phyloP scores from a whole-genome alignment of 495 filamentous ascomycete species.

The Penicillium crystallinum region DNA sequence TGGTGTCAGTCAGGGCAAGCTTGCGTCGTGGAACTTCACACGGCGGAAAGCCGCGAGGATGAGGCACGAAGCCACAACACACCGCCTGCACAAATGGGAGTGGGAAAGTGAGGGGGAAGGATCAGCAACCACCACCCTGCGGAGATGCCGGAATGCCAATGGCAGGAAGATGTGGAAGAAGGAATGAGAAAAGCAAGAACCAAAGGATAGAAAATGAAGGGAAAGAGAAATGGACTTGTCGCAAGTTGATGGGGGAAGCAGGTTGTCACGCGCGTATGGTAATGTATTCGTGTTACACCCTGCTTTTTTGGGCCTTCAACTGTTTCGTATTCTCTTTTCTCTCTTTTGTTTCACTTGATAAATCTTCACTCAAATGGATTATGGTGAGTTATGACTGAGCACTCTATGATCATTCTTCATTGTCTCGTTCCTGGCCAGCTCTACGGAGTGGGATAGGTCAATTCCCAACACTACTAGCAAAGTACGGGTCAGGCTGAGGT shows the following conservation, averaged over 20 bases:
- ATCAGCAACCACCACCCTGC: constrained; percentile 1
- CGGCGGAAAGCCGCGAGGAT: constrained; percentile 34
- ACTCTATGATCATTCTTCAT: too few species aligned
- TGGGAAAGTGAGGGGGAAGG: constrained; percentile 6
- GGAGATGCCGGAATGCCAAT: constrained; percentile 4
- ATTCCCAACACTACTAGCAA: neutral
- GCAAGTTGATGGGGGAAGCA: neutral
- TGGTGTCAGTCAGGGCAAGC: constrained; percentile 27
- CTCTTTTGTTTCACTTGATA: neutral
- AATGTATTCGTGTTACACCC: constrained; percentile 6
- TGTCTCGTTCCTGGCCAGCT: neutral
- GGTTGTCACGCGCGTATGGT: constrained; percentile 10
- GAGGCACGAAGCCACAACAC: constrained; percentile 34
- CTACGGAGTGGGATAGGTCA: neutral
- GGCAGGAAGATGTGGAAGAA: neutral
- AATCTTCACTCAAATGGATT: too few species aligned
- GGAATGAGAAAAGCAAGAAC: constrained; percentile 4
- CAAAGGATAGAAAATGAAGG: neutral
- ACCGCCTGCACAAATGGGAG: constrained; percentile 39
- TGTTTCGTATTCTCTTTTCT: neutral
- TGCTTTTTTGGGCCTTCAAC: neutral
- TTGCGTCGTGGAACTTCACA: constrained; percentile 40
- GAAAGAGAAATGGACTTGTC: neutral
- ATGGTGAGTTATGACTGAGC: too few species aligned
- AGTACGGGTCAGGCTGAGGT: constrained; percentile 4